These are phyloP conservation scores for Neonectria hederae DNA, from an alignment of 2,329 filamentous ascomycete species.

Conservation along the genomic window DNA sequence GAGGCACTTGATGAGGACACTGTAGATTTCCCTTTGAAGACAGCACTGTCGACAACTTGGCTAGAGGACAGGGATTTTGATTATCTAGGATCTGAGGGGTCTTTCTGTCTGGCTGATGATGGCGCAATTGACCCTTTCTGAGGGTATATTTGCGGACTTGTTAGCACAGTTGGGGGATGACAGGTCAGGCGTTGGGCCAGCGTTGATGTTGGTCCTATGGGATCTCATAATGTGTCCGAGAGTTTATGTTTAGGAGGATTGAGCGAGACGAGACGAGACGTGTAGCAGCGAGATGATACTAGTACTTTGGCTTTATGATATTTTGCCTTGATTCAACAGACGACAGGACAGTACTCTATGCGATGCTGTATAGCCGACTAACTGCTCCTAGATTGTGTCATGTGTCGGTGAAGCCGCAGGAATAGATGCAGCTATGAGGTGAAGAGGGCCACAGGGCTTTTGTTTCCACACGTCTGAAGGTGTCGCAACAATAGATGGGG, in stretches of 20 bases:
- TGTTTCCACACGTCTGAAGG: conserved; percentile 21
- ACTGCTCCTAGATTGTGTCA: conserved; percentile 7
- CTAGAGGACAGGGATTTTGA: conserved; percentile 25
- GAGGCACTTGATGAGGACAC: conserved; percentile 17
- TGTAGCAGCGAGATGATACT: conserved; percentile 27
- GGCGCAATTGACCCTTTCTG: conserved; percentile 12
- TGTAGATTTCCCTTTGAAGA: conserved; percentile 16
- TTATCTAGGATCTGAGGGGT: conserved; percentile 14
- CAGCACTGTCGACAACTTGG: conserved; percentile 24
- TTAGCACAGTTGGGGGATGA: conserved; percentile 12
- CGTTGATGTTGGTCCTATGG: conserved; percentile 23
- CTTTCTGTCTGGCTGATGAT: conserved; percentile 18
- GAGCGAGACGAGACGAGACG: conserved; percentile 18
- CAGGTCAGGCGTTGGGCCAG: conserved; percentile 19
- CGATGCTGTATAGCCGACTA: conserved; percentile 21
- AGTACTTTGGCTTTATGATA: conserved; percentile 35
- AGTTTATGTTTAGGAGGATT: conserved; percentile 14
- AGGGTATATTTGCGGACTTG: conserved; percentile 7
- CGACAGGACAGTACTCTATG: conserved; percentile 20
- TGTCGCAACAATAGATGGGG: conserved; percentile 18
- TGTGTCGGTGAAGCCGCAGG: conserved; percentile 8
- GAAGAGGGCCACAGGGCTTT: neutral
- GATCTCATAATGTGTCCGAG: conserved; percentile 31
- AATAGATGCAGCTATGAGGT: conserved; percentile 5
- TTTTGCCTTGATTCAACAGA: conserved; percentile 36